These are phyloP conservation scores for Aspergillus sclerotiicarbonarius DNA, from an alignment of 495 filamentous ascomycete genomes.

Conservation along the genomic window DNA sequence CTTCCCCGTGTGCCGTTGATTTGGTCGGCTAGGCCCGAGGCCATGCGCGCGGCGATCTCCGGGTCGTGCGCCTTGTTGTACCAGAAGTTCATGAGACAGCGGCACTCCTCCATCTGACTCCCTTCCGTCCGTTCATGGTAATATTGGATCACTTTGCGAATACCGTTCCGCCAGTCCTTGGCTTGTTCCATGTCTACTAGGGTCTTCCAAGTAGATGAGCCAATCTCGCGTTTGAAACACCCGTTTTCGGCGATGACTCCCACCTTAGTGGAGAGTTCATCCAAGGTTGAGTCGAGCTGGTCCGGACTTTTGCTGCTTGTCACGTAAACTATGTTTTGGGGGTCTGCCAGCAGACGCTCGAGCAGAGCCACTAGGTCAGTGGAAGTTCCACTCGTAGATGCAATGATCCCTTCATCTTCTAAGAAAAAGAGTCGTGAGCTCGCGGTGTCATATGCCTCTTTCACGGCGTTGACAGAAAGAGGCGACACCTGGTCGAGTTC, in stretches of 20 bases:
- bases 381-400: slow-evolving; percentile 80
- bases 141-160: slow-evolving; percentile 75
- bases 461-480: slow-evolving; percentile 63
- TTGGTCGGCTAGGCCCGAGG: slow-evolving; percentile 82
- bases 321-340: slow-evolving; percentile 80
- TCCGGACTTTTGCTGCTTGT: slow-evolving; percentile 84
- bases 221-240: slow-evolving; percentile 74
- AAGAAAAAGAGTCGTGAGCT: slow-evolving; percentile 78
- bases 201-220: slow-evolving; percentile 64
- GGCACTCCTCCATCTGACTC: slow-evolving; percentile 78
- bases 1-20: slow-evolving; percentile 88
- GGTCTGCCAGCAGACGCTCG: slow-evolving; percentile 72
- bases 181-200: slow-evolving; percentile 67
- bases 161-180: slow-evolving; percentile 71
- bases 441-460: slow-evolving; percentile 60
- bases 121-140: slow-evolving; percentile 86
- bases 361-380: slow-evolving; percentile 60
- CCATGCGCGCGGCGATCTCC: slow-evolving; percentile 67
- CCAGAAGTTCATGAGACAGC: slow-evolving; percentile 84
- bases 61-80: slow-evolving; percentile 78
- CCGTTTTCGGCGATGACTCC: slow-evolving; percentile 95
- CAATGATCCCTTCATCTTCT: slow-evolving; percentile 89
- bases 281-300: slow-evolving; percentile 82
- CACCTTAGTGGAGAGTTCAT: slow-evolving; percentile 64
- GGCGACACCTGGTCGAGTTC: slow-evolving; percentile 83